These are phyloP conservation scores for Gomphus sp. DNA, from an alignment of 1,284 basidiomycete genomes.

Conservation along the genomic window DNA sequence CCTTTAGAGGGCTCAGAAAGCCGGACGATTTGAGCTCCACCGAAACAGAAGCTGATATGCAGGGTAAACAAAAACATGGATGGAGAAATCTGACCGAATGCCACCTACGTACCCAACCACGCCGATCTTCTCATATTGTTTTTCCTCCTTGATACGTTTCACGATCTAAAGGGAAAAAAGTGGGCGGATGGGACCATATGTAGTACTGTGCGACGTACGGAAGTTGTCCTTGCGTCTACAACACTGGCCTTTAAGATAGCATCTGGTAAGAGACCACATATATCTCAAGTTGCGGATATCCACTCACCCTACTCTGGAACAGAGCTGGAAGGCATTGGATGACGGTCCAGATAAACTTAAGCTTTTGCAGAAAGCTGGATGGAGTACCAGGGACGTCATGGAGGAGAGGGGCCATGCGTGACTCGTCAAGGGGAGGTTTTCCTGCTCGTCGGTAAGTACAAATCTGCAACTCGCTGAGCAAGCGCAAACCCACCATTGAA, in stretches of 20 bases:
- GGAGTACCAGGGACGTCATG: slow-evolving; percentile 34
- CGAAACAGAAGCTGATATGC: slow-evolving; percentile 49
- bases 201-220: slow-evolving; percentile 19
- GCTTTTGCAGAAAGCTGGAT: slow-evolving; percentile 23
- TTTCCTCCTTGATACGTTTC: slow-evolving; percentile 35
- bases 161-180: slow-evolving; percentile 33
- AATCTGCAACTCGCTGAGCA: background rate
- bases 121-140: slow-evolving; percentile 49
- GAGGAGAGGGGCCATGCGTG: slow-evolving; percentile 25
- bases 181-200: background rate
- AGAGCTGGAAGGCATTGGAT: slow-evolving; percentile 25
- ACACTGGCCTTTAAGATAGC: slow-evolving; percentile 20
- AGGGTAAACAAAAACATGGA: background rate
- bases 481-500: slow-evolving; percentile 31
- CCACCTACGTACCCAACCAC: slow-evolving; percentile 41
- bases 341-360: slow-evolving; percentile 23
- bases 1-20: slow-evolving; percentile 26
- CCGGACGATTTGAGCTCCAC: slow-evolving; percentile 35
- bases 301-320: slow-evolving; percentile 24
- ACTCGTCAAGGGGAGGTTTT: slow-evolving; percentile 27
- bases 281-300: background rate
- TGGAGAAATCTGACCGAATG: background rate
- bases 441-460: slow-evolving; percentile 21
- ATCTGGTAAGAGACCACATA: background rate
- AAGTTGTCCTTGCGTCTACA: slow-evolving; percentile 26